Conservation (phyloP, 257 asterid genomes). For the Linaria vulgaris region DNA sequence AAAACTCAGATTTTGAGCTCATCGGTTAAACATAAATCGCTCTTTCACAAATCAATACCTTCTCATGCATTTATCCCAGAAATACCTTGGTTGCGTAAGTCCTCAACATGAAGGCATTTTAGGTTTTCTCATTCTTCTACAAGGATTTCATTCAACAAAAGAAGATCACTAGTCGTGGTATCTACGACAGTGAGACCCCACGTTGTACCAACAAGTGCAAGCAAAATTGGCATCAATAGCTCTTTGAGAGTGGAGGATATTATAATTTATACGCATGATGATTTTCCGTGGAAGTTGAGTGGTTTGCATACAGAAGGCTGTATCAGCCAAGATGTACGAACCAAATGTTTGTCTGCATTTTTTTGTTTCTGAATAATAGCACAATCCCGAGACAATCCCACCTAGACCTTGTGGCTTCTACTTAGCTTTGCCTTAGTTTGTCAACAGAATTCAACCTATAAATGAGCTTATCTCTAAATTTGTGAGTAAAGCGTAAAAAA, state of each 20-base stretch:
- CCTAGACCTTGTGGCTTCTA: not conserved
- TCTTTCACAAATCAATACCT: not conserved
- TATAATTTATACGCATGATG: too few relatives aligned
- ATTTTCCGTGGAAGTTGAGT: too few relatives aligned
- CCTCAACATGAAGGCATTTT: not conserved
- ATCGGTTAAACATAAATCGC: not conserved
- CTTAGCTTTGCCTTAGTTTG: not conserved
- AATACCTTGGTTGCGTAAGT: not conserved
- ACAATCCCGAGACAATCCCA: too few relatives aligned
- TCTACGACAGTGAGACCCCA: not conserved
- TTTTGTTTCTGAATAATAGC: not conserved
- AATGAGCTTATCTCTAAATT: too few relatives aligned
- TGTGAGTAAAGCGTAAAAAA: too few relatives aligned
- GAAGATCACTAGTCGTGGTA: not conserved
- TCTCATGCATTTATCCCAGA: not conserved
- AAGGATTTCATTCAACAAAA: not conserved
- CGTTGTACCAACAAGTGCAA: not conserved
- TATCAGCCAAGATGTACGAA: not conserved
- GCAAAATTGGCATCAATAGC: too few relatives aligned
- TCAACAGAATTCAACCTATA: too few relatives aligned
- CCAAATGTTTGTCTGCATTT: slow-evolving; percentile 2
- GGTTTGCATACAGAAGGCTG: not conserved
- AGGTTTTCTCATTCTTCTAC: not conserved
- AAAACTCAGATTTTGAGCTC: not conserved
- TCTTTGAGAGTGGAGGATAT: too few relatives aligned